A percentile compares a stretch with the other conserved stretches of the same genome.
Evolutionary conservation across 2,329 filamentous ascomycete genomes (phyloP).

Genomic region (Colletotrichum karsti): DNA sequence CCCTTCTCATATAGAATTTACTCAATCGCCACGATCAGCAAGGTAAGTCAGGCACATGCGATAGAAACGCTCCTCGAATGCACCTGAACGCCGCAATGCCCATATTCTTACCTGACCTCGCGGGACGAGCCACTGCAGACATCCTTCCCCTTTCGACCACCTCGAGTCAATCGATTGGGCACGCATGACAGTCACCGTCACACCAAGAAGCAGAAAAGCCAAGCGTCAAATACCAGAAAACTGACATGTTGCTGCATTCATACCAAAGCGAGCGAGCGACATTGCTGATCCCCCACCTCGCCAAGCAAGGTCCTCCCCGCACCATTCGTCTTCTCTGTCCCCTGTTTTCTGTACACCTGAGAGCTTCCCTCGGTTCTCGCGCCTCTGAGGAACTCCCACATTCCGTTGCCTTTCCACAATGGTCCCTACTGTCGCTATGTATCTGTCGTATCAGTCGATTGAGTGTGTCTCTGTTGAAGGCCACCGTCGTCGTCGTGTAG

Average conservation of each 20-base stretch:
- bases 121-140: background rate
- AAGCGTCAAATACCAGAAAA: slow-evolving; percentile 4
- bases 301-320: slow-evolving; percentile 22
- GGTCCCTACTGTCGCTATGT: slow-evolving; percentile 13
- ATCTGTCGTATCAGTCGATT: background rate
- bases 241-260: slow-evolving; percentile 25
- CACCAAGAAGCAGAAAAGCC: background rate
- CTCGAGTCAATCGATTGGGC: slow-evolving; percentile 1
- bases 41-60: no score
- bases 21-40: no score
- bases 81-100: background rate
- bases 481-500: slow-evolving; percentile 8
- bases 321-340: background rate
- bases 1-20: no score
- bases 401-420: background rate
- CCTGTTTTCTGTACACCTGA: slow-evolving; percentile 10
- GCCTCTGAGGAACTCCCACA: background rate
- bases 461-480: slow-evolving; percentile 24
- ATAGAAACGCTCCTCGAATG: no score
- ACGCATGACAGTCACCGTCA: background rate
- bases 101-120: background rate
- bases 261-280: slow-evolving; percentile 17
- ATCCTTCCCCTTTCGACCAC: slow-evolving; percentile 17
- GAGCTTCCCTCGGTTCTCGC: background rate
- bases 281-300: slow-evolving; percentile 22